Evolutionary conservation across 2,329 filamentous ascomycete species (phyloP), one percentile per base, ranked within the genome.

Genomic region (Clarireedia sp.): DNA sequence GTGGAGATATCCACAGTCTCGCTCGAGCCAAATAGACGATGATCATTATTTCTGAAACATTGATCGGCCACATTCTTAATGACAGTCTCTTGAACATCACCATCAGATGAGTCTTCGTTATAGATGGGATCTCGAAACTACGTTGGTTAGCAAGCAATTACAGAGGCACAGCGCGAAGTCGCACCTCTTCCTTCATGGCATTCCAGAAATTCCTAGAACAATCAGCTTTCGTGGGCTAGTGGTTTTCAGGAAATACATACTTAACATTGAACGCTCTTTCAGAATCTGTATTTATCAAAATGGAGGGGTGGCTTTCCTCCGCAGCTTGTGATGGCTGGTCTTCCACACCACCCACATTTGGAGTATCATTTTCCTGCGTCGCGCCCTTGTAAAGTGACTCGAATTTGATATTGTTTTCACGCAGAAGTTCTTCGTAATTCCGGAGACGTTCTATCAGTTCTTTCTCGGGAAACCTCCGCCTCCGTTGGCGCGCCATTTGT

Each of bases 401-500:
- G 43, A 67, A 67, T 21, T 61, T 58, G 36, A 67, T 64, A 48
- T 62, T 59, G 43, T 67, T 59, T 36, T 63, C 58, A 9, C 61
- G 59, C n/a, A 68, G 59, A 16, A 67, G 56, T 29, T 63, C 60
- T 55, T 68, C 66, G 51, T 68, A 68, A 38, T 59, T 59, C 21
- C 59, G 59, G 26, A 68, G 53, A 48, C 66, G 63, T 33, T 66
- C 64, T 9, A 67, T 49, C 23, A 67, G 55, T 48, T 66, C 64
- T 59, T 60, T 52, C 43, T 68, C 66, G 2, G 66, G 61, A 61
- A 67, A 64, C n/a, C 60, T 62, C 17, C 61, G 64, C 65, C 80
- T 80, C 70, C 90, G 87, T 21, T 85, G 71, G 41, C 82, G 74
- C 67, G 83, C 73, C 66, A 81, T 70, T 62, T 81, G 72, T 64